Percentiles rank a stretch among this genome's conserved stretches.
Evolutionary conservation across 805 yeast species (phyloP).

Genomic region (Candida boleticola): DNA sequence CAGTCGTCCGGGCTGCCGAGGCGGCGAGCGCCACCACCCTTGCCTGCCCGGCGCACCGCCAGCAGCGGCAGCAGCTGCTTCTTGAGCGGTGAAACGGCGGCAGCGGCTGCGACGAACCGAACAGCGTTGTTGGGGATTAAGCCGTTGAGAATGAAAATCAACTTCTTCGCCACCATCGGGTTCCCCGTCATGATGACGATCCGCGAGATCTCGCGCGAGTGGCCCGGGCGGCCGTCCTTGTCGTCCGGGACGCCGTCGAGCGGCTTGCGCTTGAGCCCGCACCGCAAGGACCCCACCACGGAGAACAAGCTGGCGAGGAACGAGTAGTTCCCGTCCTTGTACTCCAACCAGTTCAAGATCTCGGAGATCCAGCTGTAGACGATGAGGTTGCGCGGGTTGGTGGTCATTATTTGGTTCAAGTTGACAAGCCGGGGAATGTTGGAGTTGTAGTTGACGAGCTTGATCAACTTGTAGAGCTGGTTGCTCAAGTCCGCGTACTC

Average conservation of each 20-base stretch:
- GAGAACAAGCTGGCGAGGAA: slow-evolving; percentile 50
- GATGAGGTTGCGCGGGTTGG: slow-evolving; percentile 27
- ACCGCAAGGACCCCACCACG: slow-evolving; percentile 40
- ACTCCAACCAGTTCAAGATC: slow-evolving; percentile 53
- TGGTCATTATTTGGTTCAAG: slow-evolving; percentile 32
- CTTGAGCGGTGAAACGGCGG: slow-evolving; percentile 1
- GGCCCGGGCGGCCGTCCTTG: not conserved
- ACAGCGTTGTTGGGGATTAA: slow-evolving; percentile 36
- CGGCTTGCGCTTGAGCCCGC: slow-evolving; percentile 35
- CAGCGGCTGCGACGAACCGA: not conserved
- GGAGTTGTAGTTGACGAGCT: slow-evolving; percentile 35
- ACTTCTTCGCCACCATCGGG: slow-evolving; percentile 58
- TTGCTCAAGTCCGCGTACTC: slow-evolving; percentile 41
- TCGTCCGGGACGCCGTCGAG: slow-evolving; percentile 18
- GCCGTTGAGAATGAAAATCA: slow-evolving; percentile 53
- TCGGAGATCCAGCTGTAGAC: slow-evolving; percentile 52
- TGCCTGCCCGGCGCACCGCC: not conserved
- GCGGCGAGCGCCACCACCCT: not conserved
- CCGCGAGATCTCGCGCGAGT: slow-evolving; percentile 37
- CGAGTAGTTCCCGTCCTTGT: slow-evolving; percentile 42
- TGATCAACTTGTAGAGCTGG: slow-evolving; percentile 34
- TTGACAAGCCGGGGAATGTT: slow-evolving; percentile 49
- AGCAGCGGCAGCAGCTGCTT: no score
- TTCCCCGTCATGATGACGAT: slow-evolving; percentile 59
- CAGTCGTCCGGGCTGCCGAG: not conserved